These are phyloP conservation scores for Fraxinus cuspidata DNA, from an alignment of 257 asterid species.

Conservation along the genomic window DNA sequence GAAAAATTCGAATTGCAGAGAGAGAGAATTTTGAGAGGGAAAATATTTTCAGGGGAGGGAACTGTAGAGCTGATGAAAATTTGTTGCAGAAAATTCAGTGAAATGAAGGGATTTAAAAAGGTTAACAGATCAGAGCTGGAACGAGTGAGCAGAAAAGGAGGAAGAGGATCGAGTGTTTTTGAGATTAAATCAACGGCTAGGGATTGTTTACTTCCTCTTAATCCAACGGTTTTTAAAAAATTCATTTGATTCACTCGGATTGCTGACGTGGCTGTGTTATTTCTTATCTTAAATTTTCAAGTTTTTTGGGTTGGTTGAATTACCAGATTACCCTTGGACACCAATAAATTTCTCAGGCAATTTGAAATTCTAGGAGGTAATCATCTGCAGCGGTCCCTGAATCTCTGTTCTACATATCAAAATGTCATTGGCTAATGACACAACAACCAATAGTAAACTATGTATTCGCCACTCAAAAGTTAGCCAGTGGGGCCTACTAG, in stretches of 20 bases:
- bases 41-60: constrained; percentile 4
- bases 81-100: constrained; percentile 19
- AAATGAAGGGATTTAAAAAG: constrained; percentile 55
- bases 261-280: constrained; percentile 56
- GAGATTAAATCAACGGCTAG: constrained; percentile 56
- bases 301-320: background rate
- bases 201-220: constrained; percentile 23
- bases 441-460: background rate
- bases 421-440: background rate
- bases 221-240: constrained; percentile 33
- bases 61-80: constrained; percentile 24
- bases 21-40: background rate
- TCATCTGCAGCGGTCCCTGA: background rate
- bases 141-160: constrained; percentile 16
- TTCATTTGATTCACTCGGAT: constrained; percentile 35
- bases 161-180: constrained; percentile 20
- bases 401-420: background rate
- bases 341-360: constrained; percentile 7
- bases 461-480: constrained; percentile 17
- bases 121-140: constrained; percentile 36
- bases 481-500: constrained; percentile 27
- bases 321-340: constrained; percentile 14
- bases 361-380: constrained; percentile 11
- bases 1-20: background rate
- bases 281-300: constrained; percentile 21